phyloP scores from a whole-genome alignment of 2,329 filamentous ascomycete species.

The Aureobasidium namibiae region DNA sequence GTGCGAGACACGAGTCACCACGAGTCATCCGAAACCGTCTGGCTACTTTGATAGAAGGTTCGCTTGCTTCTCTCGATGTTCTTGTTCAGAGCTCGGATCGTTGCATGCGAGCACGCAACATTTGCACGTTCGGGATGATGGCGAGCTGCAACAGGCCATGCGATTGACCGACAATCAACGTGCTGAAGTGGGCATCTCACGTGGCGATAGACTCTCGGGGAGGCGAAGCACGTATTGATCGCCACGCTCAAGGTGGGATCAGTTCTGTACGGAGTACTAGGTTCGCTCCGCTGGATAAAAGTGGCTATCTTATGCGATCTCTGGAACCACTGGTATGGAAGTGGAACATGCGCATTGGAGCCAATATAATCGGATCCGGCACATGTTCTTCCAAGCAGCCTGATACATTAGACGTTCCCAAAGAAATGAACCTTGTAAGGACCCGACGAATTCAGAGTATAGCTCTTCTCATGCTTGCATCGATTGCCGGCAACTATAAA shows the following conservation, averaged over 20 bases:
- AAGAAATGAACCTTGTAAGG: no score
- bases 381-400: not conserved
- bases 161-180: not conserved
- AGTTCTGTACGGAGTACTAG: not conserved
- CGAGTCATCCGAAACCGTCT: no score
- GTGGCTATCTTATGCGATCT: not conserved
- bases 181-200: not conserved
- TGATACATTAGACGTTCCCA: not conserved
- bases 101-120: conserved; percentile 7
- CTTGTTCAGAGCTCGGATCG: not conserved
- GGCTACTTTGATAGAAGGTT: not conserved
- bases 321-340: not conserved
- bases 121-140: not conserved
- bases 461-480: not conserved
- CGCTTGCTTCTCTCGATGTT: not conserved
- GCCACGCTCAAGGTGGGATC: not conserved
- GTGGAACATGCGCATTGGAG: not conserved
- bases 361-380: not conserved
- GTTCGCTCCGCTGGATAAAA: not conserved
- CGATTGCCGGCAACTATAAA: conserved; percentile 10
- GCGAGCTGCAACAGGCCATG: not conserved
- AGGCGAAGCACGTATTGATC: conserved; percentile 10
- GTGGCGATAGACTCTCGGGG: conserved; percentile 1
- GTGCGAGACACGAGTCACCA: not conserved
- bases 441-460: not conserved